Base-by-base conservation (phyloP, 495 filamentous ascomycete species). In the Annulohypoxylon moriforme region DNA sequence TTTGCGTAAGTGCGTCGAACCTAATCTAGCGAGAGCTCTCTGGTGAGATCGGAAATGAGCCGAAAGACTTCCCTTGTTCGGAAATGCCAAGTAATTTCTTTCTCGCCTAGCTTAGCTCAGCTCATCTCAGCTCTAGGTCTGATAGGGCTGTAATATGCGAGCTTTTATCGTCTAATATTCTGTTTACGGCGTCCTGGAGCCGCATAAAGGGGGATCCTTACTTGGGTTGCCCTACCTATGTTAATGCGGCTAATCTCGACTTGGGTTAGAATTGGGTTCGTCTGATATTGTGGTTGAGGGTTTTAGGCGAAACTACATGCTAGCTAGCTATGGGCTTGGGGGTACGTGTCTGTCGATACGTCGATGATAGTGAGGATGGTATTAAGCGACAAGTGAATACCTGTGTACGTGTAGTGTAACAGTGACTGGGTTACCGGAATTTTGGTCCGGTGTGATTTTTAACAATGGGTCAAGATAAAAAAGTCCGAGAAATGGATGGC, bases 61-160 rank as follows among this genome's bases (percentile, higher is more conserved):
- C 25, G 49, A 31, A 16, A 25, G 49, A 22, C 18, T 11, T 4
- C 49, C 24, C 24, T 53, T 53, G 25, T 9, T 31, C 16, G 13
- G 10, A 24, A 24, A 31, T 31, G 49, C 49, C 24, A 31, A 31
- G 24, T 29, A n/a, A 53, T 29, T 31, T 53, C 46, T 4, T 53
- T 29, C 27, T 53, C 49, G 27, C 11, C 49, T 53, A 55, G 50
- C 49, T 53, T 27, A 29, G 49, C 49, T 33, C 27, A 34, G 50
- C 47, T 52, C 47, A 52, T 27, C 47, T 52, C 47, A 52, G 29
- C 50, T 55, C 22, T 1, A 34, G 14, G 27, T 13, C 47, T 27
- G n/a, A 18, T 34, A 55, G 50, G 50, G 27, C 50, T 55, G 29
- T 55, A 55, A 55, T 55, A 14, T 53, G 24, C 49, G 24, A 53